Evolutionary conservation across 352 stramenopile species (phyloP), one percentile per base, ranked within the genome.

Genomic region (Pythium folliculosum): DNA sequence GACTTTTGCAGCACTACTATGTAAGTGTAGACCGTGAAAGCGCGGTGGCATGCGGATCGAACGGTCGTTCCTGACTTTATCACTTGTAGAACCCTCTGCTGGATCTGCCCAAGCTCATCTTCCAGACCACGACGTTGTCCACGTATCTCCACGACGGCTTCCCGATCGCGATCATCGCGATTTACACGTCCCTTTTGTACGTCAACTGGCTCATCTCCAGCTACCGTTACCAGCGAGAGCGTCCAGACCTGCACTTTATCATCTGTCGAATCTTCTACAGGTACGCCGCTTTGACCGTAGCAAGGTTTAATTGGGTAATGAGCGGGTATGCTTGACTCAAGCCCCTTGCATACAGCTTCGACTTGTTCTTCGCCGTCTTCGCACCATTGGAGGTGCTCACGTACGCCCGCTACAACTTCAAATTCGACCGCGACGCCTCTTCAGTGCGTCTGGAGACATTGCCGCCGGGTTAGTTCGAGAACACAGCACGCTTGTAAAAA

Each of bases 311-410:
- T 37, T n/a, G 19, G 6, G n/a, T 12, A 8, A 38, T 38, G 16
- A 22, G n/a, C n/a, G n/a, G n/a, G n/a, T n/a, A n/a, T 38, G 21
- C 17, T 27, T 13, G 43, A 8, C 21, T 55, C 38, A 16, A n/a
- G n/a, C n/a, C 30, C 19, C 2, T 17, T 12, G 45, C 45, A 3
- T 43, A 10, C 19, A 60, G 2, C 56, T 89, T 86, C 37, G 77
- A 89, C 19, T 23, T 89, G 49, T 87, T 89, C 48, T 89, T 89
- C 64, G 81, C 77, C 3, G 81, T 87, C 7, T 86, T 89, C 51
- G 75, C 78, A 27, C 78, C 77, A 4, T 44, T 87, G 0, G 56
- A 78, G 17, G 73, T 86, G 19, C 59, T 89, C 1, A 49, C 72
- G 1, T 83, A 79, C 45, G 75, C 76, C 2, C 76, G 80, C 40